Evolutionary conservation across 2,329 filamentous ascomycete species (phyloP), one percentile per base, ranked within the genome.

Genomic region (Fusarium ramigenum): DNA sequence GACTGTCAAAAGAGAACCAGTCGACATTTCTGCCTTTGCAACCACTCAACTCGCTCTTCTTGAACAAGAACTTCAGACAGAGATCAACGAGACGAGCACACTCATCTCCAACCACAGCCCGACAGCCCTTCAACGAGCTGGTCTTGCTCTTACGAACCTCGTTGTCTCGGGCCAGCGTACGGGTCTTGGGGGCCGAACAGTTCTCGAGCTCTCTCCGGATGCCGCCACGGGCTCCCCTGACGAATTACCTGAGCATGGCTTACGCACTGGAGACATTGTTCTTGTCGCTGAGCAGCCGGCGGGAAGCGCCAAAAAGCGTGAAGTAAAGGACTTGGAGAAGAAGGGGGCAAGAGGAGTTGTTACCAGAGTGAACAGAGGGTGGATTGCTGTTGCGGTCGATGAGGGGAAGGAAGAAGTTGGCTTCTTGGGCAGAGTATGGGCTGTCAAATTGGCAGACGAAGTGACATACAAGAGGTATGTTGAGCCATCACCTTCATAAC

Each of bases 181-280:
- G 0, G 96, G 96, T 1, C 86, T 98, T 42, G 96, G 95, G 21
- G 96, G 96, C n/a, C 93, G 94, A 73, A 94, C 93, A 0, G 92
- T 99, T 4, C 85, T 98, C 7, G 95, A 98, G 81, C 90, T 99
- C 3, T 84, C 84, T 21, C 85, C 90, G 0, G 96, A 98, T 78
- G 83, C 89, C n/a, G 93, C 94, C 1, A 88, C 92, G 4, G 86
- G 88, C 8, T 65, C 57, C n/a, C 59, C 74, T 19, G 78, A 63
- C n/a, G 69, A 90, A 70, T 84, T 96, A 25, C 91, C 92, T 2
- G 92, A 94, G 79, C 93, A 96, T 84, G 93, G 93, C 32, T 84
- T 96, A 58, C 87, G 93, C 5, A 87, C 90, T 0, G 94, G 94
- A 3, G 94, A 96, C 80, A 93, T 96, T 67, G 93, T 96, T 28